Evolutionary conservation across 208 protist genomes (phyloP).

Genomic region (Trypanosoma conorhini): DNA sequence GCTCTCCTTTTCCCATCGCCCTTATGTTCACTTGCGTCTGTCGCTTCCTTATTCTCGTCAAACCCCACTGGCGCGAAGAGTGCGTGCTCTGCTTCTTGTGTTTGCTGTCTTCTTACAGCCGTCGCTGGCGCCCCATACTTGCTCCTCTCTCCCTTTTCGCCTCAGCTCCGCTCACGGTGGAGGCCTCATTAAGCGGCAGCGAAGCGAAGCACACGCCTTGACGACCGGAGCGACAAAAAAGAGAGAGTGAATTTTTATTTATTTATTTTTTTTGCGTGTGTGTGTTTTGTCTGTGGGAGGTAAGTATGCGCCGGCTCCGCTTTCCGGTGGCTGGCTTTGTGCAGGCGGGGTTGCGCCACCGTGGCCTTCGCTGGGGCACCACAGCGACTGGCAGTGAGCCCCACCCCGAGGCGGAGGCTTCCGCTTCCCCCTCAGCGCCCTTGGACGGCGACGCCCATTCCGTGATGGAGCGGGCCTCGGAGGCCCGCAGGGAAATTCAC

Average conservation of each 20-base stretch:
- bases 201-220: neutral
- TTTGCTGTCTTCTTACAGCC: neutral
- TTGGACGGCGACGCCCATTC: neutral
- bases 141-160: conserved; percentile 8
- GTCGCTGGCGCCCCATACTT: neutral
- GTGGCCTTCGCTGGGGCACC: neutral
- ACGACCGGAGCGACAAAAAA: neutral
- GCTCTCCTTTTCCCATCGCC: neutral
- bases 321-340: neutral
- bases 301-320: conserved; percentile 16
- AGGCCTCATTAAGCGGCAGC: neutral
- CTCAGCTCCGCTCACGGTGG: neutral
- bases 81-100: conserved; percentile 2
- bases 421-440: neutral
- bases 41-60: neutral
- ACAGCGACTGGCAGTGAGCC: conserved; percentile 2
- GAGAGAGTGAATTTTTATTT: neutral
- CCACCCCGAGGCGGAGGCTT: neutral
- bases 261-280: conserved; percentile 27
- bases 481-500: conserved; percentile 71
- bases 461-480: conserved; percentile 72
- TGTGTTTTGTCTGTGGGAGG: neutral
- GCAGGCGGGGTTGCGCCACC: neutral
- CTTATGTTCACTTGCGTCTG: neutral
- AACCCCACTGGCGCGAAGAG: neutral